Base-by-base conservation (phyloP, 768 basidiomycete species). In the Hygrophorus pudorinus region DNA sequence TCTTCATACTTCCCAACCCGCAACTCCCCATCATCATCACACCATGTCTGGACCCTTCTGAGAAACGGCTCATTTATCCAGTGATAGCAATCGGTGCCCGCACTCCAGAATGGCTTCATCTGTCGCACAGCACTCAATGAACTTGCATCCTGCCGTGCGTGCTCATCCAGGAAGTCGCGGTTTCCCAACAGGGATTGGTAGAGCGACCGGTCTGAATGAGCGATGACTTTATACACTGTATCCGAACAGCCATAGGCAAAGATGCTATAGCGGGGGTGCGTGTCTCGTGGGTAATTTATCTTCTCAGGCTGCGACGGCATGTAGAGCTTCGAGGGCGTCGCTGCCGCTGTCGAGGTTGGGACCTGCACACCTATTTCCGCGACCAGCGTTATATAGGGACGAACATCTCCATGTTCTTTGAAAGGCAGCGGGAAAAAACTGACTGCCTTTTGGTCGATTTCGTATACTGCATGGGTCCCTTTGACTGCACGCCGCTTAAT, bases 331-430 rank as follows among this genome's bases (percentile, higher is more conserved):
- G 30, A 42, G 28, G 28, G 28, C 16, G 20, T 41, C 13, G 37
- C 12, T n/a, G 34, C 27, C 10, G 10, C 17, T 20, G 35, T 24
- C n/a, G 44, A 16, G 7, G 12, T 38, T 12, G 29, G 28, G 18
- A 24, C 29, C 34, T 50, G 48, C 10, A 50, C 51, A 13, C 53
- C 53, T 2, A 58, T 38, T 16, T 58, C 49, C 41, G 52, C 48
- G 27, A 55, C 42, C 31, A 56, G 27, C 4, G 39, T 50, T 30
- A 58, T 49, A 39, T 55, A 53, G 5, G 56, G 53, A 4, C 48
- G 53, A 12, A 10, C 16, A 30, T 36, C 24, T 14, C 34, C 17
- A 16, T 18, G 31, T 12, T 17, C 20, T 34, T 31, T 14, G 14
- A 8, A 10, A 13, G 42, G 21, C n/a, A 17, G 10, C 14, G 42